Conservation (phyloP, 768 basidiomycete genomes). For the Leccinum ochraceum region DNA sequence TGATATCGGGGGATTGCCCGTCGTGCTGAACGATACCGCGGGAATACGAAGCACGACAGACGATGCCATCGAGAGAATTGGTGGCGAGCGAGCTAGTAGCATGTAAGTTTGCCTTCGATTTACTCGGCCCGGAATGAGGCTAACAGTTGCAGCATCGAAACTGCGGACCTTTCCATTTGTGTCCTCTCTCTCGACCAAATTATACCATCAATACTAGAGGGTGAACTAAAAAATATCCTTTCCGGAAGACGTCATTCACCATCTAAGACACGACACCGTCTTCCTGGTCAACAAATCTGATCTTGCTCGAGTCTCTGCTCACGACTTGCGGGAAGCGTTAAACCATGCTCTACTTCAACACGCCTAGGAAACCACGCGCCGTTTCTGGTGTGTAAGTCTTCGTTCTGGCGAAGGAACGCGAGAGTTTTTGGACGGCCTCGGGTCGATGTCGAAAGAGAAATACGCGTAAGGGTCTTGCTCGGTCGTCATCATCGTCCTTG, state of each 20-base stretch:
- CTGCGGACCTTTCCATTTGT: constrained; percentile 75
- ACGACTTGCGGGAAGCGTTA: constrained; percentile 21
- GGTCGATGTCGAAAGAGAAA: constrained; percentile 41
- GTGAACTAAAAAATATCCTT: constrained; percentile 38
- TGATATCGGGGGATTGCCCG: constrained; percentile 85
- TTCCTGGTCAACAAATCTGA: constrained; percentile 84
- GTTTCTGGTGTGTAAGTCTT: constrained; percentile 66
- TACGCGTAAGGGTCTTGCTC: constrained; percentile 19
- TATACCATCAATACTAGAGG: constrained; percentile 7
- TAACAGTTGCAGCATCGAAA: constrained; percentile 51
- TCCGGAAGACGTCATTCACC: constrained; percentile 48
- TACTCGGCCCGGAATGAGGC: neutral
- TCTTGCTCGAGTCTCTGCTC: constrained; percentile 32
- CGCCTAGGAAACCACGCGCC: neutral
- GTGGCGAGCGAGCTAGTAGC: constrained; percentile 69
- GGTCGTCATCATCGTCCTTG: neutral
- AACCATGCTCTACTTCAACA: constrained; percentile 14
- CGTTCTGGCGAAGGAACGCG: constrained; percentile 54
- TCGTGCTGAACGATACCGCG: constrained; percentile 83
- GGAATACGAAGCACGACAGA: constrained; percentile 73
- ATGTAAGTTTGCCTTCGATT: constrained; percentile 48
- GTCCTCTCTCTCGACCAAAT: constrained; percentile 70
- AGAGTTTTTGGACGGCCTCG: constrained; percentile 62
- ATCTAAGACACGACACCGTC: constrained; percentile 59
- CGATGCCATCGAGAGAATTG: constrained; percentile 72